phyloP scores from a whole-genome alignment of 2,329 filamentous ascomycete genomes.

The Neospermospora avenae region DNA sequence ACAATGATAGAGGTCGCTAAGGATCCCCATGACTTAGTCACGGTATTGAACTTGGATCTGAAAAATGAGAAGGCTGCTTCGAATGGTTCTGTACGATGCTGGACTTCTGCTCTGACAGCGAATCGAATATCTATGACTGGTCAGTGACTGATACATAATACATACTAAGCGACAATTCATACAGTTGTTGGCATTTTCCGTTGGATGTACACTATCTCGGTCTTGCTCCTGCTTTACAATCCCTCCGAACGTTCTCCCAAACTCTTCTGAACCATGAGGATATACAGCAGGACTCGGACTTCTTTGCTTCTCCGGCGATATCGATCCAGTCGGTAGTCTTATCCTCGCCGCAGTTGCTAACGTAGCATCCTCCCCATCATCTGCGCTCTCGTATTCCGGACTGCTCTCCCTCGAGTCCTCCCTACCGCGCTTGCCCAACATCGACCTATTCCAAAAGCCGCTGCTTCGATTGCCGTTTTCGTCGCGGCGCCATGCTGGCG shows the following conservation, averaged over 20 bases:
- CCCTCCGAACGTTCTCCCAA: conserved; percentile 38
- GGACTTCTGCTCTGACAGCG: conserved; percentile 80
- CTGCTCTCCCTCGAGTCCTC: conserved; percentile 54
- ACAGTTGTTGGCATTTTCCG: conserved; percentile 48
- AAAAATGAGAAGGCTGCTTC: conserved; percentile 67
- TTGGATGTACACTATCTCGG: conserved; percentile 16
- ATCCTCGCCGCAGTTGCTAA: conserved; percentile 30
- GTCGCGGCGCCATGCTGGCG: conserved; percentile 57
- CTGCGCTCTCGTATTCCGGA: conserved; percentile 57
- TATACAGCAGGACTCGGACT: conserved; percentile 51
- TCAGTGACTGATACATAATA: conserved; percentile 24
- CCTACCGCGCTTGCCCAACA: conserved; percentile 49
- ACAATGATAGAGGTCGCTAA: conserved; percentile 60
- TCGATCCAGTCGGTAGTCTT: conserved; percentile 46
- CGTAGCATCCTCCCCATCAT: conserved; percentile 39
- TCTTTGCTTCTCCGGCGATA: conserved; percentile 54
- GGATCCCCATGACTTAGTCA: conserved; percentile 69
- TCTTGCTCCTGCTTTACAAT: conserved; percentile 31
- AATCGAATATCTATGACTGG: conserved; percentile 74
- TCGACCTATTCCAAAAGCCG: conserved; percentile 48
- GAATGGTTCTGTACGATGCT: conserved; percentile 81
- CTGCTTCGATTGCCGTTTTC: conserved; percentile 42
- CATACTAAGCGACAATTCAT: conserved; percentile 30
- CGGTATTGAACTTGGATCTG: conserved; percentile 53
- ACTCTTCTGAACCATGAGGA: conserved; percentile 35